Evolutionary conservation across 176 grass and related monocot genomes (phyloP).

Genomic region (Juncus inflexus): DNA sequence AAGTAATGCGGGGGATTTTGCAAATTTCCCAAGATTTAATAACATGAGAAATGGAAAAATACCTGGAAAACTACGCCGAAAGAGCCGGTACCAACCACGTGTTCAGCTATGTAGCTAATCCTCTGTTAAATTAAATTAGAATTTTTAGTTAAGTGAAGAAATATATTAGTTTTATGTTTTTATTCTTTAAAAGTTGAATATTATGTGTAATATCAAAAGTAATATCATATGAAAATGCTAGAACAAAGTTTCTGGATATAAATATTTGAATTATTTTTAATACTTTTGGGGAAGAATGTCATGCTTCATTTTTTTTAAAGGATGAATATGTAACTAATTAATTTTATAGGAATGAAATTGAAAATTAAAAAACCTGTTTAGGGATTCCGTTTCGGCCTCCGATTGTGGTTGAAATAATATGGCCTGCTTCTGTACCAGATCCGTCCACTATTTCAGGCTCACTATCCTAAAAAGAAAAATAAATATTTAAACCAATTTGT

Average conservation of each 20-base stretch:
- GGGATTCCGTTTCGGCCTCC: slow-evolving; percentile 57
- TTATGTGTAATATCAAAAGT: no score
- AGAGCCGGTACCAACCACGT: slow-evolving; percentile 94
- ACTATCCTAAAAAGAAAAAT: slow-evolving; percentile 51
- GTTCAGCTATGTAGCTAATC: slow-evolving; percentile 79
- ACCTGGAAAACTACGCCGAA: slow-evolving; percentile 97
- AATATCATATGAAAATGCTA: no score
- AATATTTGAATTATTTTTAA: background rate
- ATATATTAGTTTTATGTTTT: no score
- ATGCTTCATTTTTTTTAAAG: background rate
- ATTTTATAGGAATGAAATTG: slow-evolving; percentile 14
- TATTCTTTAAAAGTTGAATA: no score
- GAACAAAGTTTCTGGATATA: no score
- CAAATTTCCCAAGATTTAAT: slow-evolving; percentile 18
- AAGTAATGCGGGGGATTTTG: background rate
- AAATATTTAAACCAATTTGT: background rate
- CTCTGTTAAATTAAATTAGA: slow-evolving; percentile 43
- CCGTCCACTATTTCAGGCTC: slow-evolving; percentile 46
- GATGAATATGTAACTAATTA: background rate
- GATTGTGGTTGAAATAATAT: slow-evolving; percentile 58
- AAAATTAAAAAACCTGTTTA: slow-evolving; percentile 56
- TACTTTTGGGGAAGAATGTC: background rate
- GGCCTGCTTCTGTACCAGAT: slow-evolving; percentile 53
- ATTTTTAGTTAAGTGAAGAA: no score
- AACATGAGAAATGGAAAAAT: slow-evolving; percentile 17